Conservation (phyloP, 495 filamentous ascomycete species). For the Xylaria palmicola region DNA sequence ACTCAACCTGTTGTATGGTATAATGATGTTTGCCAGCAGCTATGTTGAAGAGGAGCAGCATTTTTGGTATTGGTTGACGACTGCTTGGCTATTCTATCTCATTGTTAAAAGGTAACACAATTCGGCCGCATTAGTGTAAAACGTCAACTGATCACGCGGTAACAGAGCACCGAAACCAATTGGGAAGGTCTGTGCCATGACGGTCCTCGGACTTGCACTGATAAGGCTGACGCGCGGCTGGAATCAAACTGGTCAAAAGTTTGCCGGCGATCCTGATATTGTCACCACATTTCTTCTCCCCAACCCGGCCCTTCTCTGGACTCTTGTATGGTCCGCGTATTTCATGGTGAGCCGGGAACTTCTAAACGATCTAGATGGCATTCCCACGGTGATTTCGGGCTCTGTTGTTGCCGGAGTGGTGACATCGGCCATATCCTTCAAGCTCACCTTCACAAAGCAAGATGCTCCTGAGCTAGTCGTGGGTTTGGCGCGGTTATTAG, state of each 20-base stretch:
- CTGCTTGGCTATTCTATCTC: conserved; percentile 71
- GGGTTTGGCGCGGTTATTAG: conserved; percentile 45
- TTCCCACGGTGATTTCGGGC: conserved; percentile 29
- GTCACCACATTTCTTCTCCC: conserved; percentile 63
- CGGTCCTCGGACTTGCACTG: conserved; percentile 38
- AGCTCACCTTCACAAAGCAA: conserved; percentile 74
- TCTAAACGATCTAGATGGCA: conserved; percentile 32
- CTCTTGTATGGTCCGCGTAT: conserved; percentile 70
- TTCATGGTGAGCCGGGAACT: conserved; percentile 38
- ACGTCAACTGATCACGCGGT: conserved; percentile 6
- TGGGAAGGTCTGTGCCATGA: conserved; percentile 5
- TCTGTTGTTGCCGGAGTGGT: conserved; percentile 38
- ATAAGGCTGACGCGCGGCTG: conserved; percentile 71
- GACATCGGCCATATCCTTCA: conserved; percentile 71
- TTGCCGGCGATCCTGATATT: conserved; percentile 83
- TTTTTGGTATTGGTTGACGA: conserved; percentile 93
- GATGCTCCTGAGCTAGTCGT: conserved; percentile 83
- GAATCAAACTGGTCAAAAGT: conserved; percentile 98
- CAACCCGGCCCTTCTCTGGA: conserved; percentile 69
- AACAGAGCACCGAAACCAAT: conserved; percentile 15
- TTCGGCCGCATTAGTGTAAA: background rate
- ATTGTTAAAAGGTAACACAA: conserved; percentile 46
- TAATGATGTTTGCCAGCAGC: conserved; percentile 97
- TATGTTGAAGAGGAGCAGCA: conserved; percentile 98
- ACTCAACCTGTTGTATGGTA: conserved; percentile 61